Base-by-base conservation (phyloP, 1,284 basidiomycete species). In the Pseudozyma hubeiensis region DNA sequence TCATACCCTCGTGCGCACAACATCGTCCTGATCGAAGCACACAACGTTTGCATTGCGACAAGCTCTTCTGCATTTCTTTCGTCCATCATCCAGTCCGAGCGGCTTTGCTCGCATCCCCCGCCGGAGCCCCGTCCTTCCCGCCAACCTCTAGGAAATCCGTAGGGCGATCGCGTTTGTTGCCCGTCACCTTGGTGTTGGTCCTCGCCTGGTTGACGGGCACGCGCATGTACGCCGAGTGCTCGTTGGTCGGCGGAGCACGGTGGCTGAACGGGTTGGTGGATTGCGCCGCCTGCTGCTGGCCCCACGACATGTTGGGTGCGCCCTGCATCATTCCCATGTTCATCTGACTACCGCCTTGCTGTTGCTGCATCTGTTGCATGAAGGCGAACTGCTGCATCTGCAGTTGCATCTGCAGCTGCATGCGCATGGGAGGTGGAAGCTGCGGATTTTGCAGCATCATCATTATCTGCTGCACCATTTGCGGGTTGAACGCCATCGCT, bases 351-450 rank as follows among this genome's bases (percentile, higher is more conserved):
- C 59, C 63, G 41, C 51, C 53, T 1, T 44, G 50, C 44, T 64
- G 57, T 24, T 66, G 61, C 53, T 78, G 75, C 64, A 62, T 64
- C 47, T 77, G 70, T 51, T 82, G 75, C 76, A 78, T 78, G 31
- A 80, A 79, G 30, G 77, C 74, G 46, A 77, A 76, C 50, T 81
- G 82, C 59, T 81, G 74, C 59, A 82, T 75, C 44, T 82, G 81
- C 47, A 83, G 46, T 49, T 83, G 81, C 80, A 82, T 83, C 64
- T 83, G 81, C 24, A 81, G 62, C 60, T 82, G 79, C 77, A 82
- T 81, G 24, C 79, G 71, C 78, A 83, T 78, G 43, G 79, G 79
- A 16, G 79, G 77, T 10, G 81, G 81, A 31, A 83, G 59, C 24
- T 75, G 66, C 5, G 81, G 81, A 39, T 82, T 83, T 43, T 80